Percentiles rank a stretch among this genome's conserved stretches.
phyloP scores from a whole-genome alignment of 2,329 filamentous ascomycete species.

The Arthrobotrys entomopaga region DNA sequence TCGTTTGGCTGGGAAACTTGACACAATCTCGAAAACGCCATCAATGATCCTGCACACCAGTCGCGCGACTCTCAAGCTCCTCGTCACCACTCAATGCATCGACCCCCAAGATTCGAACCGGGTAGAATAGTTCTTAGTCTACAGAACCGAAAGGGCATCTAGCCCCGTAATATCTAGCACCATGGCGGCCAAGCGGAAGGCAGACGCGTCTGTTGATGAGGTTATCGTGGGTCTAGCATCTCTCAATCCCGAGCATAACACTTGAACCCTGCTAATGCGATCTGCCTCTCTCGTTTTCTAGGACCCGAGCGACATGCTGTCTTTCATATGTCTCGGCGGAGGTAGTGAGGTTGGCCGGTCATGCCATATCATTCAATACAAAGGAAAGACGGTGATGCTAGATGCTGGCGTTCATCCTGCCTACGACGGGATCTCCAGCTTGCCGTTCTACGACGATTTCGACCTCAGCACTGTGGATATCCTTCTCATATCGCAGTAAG shows the following conservation, averaged over 20 bases:
- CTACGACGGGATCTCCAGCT: conserved; percentile 89
- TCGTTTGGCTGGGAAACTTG: background rate
- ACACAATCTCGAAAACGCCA: background rate
- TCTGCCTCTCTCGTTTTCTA: conserved; percentile 10
- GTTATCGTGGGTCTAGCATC: conserved; percentile 72
- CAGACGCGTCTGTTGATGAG: conserved; percentile 69
- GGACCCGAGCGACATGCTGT: conserved; percentile 91
- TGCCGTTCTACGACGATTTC: conserved; percentile 98
- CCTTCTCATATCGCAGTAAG: conserved; percentile 93
- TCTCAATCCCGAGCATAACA: background rate
- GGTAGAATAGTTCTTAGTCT: conserved; percentile 11
- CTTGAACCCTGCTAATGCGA: conserved; percentile 15
- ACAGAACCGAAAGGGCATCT: background rate
- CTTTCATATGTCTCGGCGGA: conserved; percentile 91
- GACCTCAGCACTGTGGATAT: conserved; percentile 97
- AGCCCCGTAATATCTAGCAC: background rate
- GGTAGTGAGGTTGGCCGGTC: conserved; percentile 97
- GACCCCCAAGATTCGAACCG: conserved; percentile 10
- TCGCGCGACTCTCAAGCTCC: conserved; percentile 39
- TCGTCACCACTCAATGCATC: conserved; percentile 27
- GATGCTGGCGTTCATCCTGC: conserved; percentile 97
- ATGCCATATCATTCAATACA: conserved; percentile 98
- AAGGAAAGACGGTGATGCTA: conserved; percentile 99
- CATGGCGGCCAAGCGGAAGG: conserved; percentile 96
- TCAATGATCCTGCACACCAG: conserved; percentile 6